Base-by-base conservation (phyloP, 1,139 yeast genomes). In the Yamadazyma sp. region DNA sequence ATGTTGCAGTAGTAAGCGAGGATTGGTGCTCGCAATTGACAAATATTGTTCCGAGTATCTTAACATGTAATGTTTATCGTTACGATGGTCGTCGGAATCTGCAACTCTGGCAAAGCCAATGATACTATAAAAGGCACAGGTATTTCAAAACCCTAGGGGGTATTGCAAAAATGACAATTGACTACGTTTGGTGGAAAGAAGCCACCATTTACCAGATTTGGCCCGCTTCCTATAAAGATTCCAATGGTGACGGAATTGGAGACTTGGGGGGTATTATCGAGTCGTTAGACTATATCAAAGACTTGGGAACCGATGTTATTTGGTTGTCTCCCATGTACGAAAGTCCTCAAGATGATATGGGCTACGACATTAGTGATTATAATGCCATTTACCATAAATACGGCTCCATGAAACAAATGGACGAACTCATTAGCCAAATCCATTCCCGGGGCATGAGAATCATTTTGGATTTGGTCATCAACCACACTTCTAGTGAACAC, bases 271-370 rank as follows among this genome's bases (percentile, higher is more conserved):
- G 83, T 15, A 72, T 78, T 33, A 64, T 70, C 39, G 63, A 73
- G 22, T 66, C 70, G 20, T 62, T 78, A 42, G 80, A 75, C 56
- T 74, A 78, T 52, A 54, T 78, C 52, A 67, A 73, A 52, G 59
- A 59, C 17, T 61, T 78, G 32, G 82, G 82, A 2, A 64, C 64
- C 14, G 79, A 75, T 44, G 65, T 73, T 23, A 59, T 78, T 29
- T 78, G 83, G 83, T 57, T 77, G 41, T 70, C 75, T 20, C 83
- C 83, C 22, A 71, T 73, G 63, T 76, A 67, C 56, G 77, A 73
- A 43, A 72, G 80, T 2, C 83, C 83, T 4, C 78, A 73, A 50
- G 73, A 72, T 34, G 83, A 78, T 50, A 77, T 78, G 82, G 83
- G 83, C 2, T 78, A 78, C 53, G 83, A 78, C 51, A 74, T 78